Conservation (phyloP, 2,329 filamentous ascomycete genomes). For the Periconia sp. region DNA sequence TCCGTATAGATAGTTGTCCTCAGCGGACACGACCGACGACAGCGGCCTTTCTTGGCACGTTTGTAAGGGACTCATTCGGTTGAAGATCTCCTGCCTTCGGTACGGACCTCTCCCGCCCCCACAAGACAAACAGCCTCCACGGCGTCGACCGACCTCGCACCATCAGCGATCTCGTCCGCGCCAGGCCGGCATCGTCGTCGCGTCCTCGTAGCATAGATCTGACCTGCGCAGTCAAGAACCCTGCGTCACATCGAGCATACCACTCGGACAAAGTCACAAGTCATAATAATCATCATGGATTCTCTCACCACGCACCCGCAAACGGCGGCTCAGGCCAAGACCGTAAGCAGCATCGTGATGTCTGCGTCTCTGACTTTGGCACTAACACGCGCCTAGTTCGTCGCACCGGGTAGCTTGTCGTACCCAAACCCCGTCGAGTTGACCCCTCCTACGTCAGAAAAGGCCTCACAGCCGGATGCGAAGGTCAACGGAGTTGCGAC, state of each 20-base stretch:
- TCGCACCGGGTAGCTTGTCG: conserved; percentile 87
- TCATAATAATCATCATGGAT: conserved; percentile 69
- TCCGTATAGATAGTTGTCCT: conserved; percentile 31
- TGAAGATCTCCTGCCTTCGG: conserved; percentile 88
- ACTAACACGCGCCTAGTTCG: conserved; percentile 59
- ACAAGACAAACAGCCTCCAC: conserved; percentile 20
- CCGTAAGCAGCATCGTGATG: conserved; percentile 49
- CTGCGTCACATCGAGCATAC: conserved; percentile 33
- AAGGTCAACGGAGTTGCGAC: conserved; percentile 76
- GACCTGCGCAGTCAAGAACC: conserved; percentile 43
- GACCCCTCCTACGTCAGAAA: conserved; percentile 78
- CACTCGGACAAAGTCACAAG: conserved; percentile 26
- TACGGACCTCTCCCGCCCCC: conserved; percentile 48
- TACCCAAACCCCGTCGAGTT: conserved; percentile 83
- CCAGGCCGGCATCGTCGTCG: conserved; percentile 31
- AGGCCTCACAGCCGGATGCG: conserved; percentile 63
- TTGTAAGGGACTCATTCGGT: conserved; percentile 93
- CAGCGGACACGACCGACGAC: conserved; percentile 29
- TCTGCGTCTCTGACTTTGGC: conserved; percentile 12
- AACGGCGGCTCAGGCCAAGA: conserved; percentile 91
- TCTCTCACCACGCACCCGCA: conserved; percentile 88
- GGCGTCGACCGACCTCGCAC: conserved; percentile 42
- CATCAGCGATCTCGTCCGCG: conserved; percentile 38
- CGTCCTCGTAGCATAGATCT: conserved; percentile 32
- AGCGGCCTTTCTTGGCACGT: conserved; percentile 49